phyloP scores from a whole-genome alignment of 192 early-diverging fungal species.

The Backusella westeae region DNA sequence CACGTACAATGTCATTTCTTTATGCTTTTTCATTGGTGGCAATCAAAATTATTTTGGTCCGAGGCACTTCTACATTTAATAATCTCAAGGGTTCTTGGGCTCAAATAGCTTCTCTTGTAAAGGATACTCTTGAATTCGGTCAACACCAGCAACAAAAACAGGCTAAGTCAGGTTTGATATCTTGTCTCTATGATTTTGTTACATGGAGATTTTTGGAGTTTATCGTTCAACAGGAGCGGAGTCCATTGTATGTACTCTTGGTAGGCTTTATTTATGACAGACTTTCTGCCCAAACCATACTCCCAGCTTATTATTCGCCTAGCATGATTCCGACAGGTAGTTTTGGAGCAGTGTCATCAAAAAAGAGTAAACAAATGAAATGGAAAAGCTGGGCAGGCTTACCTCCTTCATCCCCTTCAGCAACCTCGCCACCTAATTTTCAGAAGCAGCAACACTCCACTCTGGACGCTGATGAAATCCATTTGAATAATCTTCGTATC shows the following conservation, averaged over 20 bases:
- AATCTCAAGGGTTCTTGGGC: constrained; percentile 43
- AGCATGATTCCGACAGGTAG: background rate
- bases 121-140: constrained; percentile 34
- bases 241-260: constrained; percentile 45
- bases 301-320: background rate
- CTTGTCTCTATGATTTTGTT: constrained; percentile 35
- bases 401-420: background rate
- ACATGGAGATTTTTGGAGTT: constrained; percentile 56
- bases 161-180: background rate
- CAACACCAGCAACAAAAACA: constrained; percentile 19
- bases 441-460: background rate
- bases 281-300: constrained; percentile 9
- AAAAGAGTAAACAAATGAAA: background rate
- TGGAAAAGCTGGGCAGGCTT: constrained; percentile 50
- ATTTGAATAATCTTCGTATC: background rate
- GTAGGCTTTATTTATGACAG: constrained; percentile 43
- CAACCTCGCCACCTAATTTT: background rate
- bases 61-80: constrained; percentile 44
- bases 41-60: constrained; percentile 49
- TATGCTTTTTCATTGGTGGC: constrained; percentile 50
- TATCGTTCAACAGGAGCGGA: constrained; percentile 39
- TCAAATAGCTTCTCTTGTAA: constrained; percentile 39
- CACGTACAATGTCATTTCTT: constrained; percentile 27
- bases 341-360: background rate
- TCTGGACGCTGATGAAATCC: background rate